These are phyloP conservation scores for Populus alba DNA, from an alignment of 345 rosid species.

Conservation along the genomic window DNA sequence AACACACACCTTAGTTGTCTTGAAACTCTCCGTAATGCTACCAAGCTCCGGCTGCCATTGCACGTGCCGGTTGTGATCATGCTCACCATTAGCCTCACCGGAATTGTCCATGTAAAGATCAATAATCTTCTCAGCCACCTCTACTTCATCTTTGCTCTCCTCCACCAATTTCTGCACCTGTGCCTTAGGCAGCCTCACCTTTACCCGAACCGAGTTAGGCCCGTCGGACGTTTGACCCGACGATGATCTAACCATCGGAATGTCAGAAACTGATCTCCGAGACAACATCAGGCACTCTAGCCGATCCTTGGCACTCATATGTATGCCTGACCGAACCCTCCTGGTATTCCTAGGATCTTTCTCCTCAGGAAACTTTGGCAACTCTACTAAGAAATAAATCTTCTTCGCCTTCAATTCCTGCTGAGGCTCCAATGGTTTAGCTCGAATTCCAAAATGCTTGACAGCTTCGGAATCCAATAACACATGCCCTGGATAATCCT, in stretches of 20 bases:
- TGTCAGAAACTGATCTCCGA: constrained; percentile 74
- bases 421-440: constrained; percentile 59
- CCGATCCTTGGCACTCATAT: constrained; percentile 82
- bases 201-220: constrained; percentile 40
- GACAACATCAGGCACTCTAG: constrained; percentile 80
- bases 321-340: constrained; percentile 71
- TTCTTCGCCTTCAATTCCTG: constrained; percentile 61
- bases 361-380: constrained; percentile 48
- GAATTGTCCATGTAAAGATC: constrained; percentile 42
- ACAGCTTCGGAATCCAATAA: constrained; percentile 77
- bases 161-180: constrained; percentile 63
- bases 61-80: not conserved
- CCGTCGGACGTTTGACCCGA: not conserved
- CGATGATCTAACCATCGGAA: constrained; percentile 43
- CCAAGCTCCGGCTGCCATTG: constrained; percentile 23
- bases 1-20: constrained; percentile 7
- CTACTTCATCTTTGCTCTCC: constrained; percentile 54
- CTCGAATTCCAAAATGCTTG: constrained; percentile 65
- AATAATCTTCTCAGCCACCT: constrained; percentile 66
- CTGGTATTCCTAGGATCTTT: constrained; percentile 36
- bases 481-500: constrained; percentile 64
- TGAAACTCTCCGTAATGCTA: constrained; percentile 7
- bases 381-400: constrained; percentile 81
- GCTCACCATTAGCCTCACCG: not conserved
- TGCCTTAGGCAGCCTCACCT: constrained; percentile 60